Conservation (phyloP, 2,329 filamentous ascomycete species). For the Botrytis medusae region DNA sequence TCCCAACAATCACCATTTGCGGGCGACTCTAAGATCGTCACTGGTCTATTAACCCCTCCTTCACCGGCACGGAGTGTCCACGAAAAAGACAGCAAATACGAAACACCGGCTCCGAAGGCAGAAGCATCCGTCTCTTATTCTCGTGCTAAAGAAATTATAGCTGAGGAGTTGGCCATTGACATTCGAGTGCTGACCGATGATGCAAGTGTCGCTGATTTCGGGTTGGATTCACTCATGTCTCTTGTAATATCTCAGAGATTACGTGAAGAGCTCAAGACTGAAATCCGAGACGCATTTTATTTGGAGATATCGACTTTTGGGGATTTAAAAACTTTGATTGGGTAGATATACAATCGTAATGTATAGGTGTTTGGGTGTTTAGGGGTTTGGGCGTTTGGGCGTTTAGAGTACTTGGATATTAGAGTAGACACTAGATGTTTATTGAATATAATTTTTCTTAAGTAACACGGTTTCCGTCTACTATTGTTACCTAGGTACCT, state of each 20-base stretch:
- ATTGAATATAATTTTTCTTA: neutral
- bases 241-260: constrained; percentile 46
- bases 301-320: neutral
- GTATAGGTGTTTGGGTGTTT: neutral
- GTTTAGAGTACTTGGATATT: neutral
- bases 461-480: neutral
- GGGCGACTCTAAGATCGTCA: neutral
- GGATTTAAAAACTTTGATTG: neutral
- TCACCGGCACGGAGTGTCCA: neutral
- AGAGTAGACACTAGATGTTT: neutral
- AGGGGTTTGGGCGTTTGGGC: no score
- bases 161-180: constrained; percentile 46
- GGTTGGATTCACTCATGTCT: neutral
- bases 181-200: constrained; percentile 50
- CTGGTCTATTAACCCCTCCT: neutral
- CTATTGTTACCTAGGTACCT: neutral
- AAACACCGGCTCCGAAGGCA: neutral
- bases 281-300: constrained; percentile 42
- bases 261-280: constrained; percentile 54
- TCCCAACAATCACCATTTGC: neutral
- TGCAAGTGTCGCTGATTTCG: constrained; percentile 43
- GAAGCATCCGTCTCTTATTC: neutral
- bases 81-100: neutral
- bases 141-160: neutral
- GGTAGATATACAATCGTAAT: neutral